Evolutionary conservation across 1,284 basidiomycete species (phyloP).

Genomic region (Laetiporus sulphureus): DNA sequence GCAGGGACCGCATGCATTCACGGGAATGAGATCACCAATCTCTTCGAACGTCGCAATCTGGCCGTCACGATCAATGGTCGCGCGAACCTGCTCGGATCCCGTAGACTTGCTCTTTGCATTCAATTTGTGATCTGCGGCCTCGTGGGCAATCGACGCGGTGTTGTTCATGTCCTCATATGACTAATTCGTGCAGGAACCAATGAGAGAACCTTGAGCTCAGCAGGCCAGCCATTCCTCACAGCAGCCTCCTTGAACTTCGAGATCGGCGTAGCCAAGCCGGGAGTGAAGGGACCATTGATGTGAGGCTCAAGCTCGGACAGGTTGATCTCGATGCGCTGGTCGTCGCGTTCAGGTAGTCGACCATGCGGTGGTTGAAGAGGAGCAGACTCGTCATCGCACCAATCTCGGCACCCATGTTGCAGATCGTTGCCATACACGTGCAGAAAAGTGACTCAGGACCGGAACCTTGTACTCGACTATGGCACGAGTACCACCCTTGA

Average conservation of each 20-base stretch:
- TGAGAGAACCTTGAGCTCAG: slow-evolving; percentile 95
- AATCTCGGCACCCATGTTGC: slow-evolving; percentile 99
- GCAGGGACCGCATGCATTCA: slow-evolving; percentile 98
- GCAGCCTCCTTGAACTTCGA: slow-evolving; percentile 92
- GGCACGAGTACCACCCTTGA: slow-evolving; percentile 94
- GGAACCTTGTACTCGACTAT: slow-evolving; percentile 96
- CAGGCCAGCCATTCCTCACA: slow-evolving; percentile 95
- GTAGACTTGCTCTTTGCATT: slow-evolving; percentile 93
- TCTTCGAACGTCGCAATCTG: slow-evolving; percentile 84
- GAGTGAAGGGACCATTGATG: slow-evolving; percentile 98
- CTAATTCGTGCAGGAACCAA: slow-evolving; percentile 99
- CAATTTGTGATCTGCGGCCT: slow-evolving; percentile 86
- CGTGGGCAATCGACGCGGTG: slow-evolving; percentile 87
- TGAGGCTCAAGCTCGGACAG: slow-evolving; percentile 96
- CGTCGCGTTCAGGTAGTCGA: slow-evolving; percentile 75
- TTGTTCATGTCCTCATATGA: slow-evolving; percentile 99
- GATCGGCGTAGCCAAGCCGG: slow-evolving; percentile 92
- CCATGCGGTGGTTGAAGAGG: slow-evolving; percentile 97
- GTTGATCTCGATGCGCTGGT: slow-evolving; percentile 93
- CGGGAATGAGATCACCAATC: slow-evolving; percentile 90
- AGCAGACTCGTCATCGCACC: slow-evolving; percentile 98
- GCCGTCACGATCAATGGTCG: slow-evolving; percentile 96
- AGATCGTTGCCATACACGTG: slow-evolving; percentile 99
- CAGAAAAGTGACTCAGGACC: slow-evolving; percentile 93
- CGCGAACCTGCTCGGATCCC: slow-evolving; percentile 96